Percentiles rank a stretch among this genome's conserved stretches.
Evolutionary conservation across 192 early-diverging fungal genomes (phyloP).

Genomic region (Podila epicladia): DNA sequence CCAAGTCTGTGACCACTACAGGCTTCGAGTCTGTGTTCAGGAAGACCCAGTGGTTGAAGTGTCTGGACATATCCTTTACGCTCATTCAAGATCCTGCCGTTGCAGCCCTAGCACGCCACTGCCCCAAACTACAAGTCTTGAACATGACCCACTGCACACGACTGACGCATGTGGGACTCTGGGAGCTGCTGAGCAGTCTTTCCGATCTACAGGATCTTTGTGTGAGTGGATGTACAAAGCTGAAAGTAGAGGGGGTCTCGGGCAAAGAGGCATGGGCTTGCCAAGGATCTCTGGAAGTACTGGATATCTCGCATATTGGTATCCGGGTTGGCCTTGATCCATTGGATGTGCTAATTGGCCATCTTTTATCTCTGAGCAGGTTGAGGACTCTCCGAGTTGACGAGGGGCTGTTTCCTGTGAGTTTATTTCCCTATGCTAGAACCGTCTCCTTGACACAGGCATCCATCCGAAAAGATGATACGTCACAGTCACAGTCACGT

Average conservation of each 20-base stretch:
- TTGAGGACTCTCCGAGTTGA: conserved; percentile 17
- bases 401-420: background rate
- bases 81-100: conserved; percentile 27
- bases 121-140: conserved; percentile 9
- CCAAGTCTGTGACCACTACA: conserved; percentile 23
- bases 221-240: conserved; percentile 11
- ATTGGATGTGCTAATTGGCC: conserved; percentile 8
- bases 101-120: conserved; percentile 8
- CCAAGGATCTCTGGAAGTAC: conserved; percentile 5
- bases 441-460: too few species aligned
- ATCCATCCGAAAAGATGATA: too few species aligned
- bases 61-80: conserved; percentile 28
- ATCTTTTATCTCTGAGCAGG: conserved; percentile 10
- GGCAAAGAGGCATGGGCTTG: conserved; percentile 10
- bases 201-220: conserved; percentile 2
- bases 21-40: conserved; percentile 39
- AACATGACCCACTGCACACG: conserved; percentile 30
- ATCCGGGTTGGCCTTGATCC: conserved; percentile 9
- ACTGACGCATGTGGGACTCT: conserved; percentile 15
- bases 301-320: conserved; percentile 32
- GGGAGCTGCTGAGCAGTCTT: conserved; percentile 13
- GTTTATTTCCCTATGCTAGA: too few species aligned
- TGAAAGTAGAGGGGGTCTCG: conserved; percentile 19
- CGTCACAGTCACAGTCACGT: too few species aligned
- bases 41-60: conserved; percentile 8